These are phyloP conservation scores for Fusarium sp. DNA, from an alignment of 2,329 filamentous ascomycete genomes.

Conservation along the genomic window DNA sequence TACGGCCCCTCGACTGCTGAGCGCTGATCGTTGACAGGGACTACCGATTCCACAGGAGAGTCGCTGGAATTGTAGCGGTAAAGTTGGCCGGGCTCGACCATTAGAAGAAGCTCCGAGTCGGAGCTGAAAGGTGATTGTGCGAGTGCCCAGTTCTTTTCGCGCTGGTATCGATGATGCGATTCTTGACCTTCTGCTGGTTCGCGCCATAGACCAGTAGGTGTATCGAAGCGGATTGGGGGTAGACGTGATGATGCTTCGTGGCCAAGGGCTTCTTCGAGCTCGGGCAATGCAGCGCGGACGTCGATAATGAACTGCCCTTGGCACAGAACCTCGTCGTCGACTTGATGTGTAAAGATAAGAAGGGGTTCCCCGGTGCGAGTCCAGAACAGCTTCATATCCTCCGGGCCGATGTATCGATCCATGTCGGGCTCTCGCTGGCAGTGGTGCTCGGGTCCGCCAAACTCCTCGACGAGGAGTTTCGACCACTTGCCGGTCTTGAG, in stretches of 20 bases:
- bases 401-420: slow-evolving; percentile 38
- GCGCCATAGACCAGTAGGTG: slow-evolving; percentile 25
- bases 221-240: slow-evolving; percentile 28
- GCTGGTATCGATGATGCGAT: slow-evolving; percentile 31
- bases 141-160: slow-evolving; percentile 42
- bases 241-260: slow-evolving; percentile 9
- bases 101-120: slow-evolving; percentile 30
- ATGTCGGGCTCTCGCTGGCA: slow-evolving; percentile 36
- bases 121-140: slow-evolving; percentile 32
- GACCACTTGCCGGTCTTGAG: slow-evolving; percentile 28
- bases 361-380: slow-evolving; percentile 37
- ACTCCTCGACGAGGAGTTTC: slow-evolving; percentile 31
- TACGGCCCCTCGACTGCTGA: slow-evolving; percentile 37
- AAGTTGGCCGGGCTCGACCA: slow-evolving; percentile 37
- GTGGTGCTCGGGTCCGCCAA: slow-evolving; percentile 34
- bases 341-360: slow-evolving; percentile 41
- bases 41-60: slow-evolving; percentile 22
- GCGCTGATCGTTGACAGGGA: neutral
- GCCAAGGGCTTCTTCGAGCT: slow-evolving; percentile 28
- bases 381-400: slow-evolving; percentile 46
- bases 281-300: slow-evolving; percentile 36
- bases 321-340: slow-evolving; percentile 35
- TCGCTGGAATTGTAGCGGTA: slow-evolving; percentile 28
- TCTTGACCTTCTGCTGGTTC: slow-evolving; percentile 29
- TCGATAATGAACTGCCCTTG: slow-evolving; percentile 41